Percentiles rank a stretch among this genome's conserved stretches.
These are phyloP conservation scores for Epichloe amarillans DNA, from an alignment of 2,329 filamentous ascomycete genomes.

Conservation along the genomic window DNA sequence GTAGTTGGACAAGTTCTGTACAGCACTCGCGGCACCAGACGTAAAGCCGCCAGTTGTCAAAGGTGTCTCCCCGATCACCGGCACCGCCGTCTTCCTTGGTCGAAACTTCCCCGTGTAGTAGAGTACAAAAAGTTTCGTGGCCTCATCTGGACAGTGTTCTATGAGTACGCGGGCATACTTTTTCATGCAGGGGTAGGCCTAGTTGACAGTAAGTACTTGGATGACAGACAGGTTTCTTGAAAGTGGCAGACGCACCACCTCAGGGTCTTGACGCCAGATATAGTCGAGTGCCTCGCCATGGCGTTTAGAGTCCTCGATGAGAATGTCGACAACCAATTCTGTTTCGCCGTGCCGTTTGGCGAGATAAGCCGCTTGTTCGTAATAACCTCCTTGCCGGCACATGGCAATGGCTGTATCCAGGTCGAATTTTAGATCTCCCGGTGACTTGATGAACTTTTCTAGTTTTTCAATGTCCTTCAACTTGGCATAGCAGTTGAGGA, in stretches of 20 bases:
- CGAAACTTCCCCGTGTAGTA: constrained; percentile 84
- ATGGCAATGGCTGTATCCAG: constrained; percentile 93
- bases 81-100: constrained; percentile 43
- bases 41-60: constrained; percentile 31
- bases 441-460: constrained; percentile 91
- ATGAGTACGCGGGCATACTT: constrained; percentile 89
- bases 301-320: constrained; percentile 89
- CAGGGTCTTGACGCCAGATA: constrained; percentile 75
- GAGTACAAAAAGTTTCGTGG: constrained; percentile 80
- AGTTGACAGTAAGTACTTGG: constrained; percentile 3
- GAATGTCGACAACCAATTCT: constrained; percentile 84
- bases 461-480: constrained; percentile 94
- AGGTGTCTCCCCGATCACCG: constrained; percentile 23
- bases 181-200: constrained; percentile 82
- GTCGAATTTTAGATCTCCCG: constrained; percentile 89
- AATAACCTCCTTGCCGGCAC: constrained; percentile 95
- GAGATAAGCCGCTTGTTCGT: constrained; percentile 88
- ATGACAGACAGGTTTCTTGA: background rate
- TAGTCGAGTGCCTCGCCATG: constrained; percentile 83
- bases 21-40: constrained; percentile 55
- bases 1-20: constrained; percentile 74
- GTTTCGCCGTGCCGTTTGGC: constrained; percentile 90
- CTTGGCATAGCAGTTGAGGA: constrained; percentile 96
- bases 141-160: constrained; percentile 69
- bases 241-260: constrained; percentile 40